Conservation (phyloP, 1,284 basidiomycete species). For the Farysia itapuensis region DNA sequence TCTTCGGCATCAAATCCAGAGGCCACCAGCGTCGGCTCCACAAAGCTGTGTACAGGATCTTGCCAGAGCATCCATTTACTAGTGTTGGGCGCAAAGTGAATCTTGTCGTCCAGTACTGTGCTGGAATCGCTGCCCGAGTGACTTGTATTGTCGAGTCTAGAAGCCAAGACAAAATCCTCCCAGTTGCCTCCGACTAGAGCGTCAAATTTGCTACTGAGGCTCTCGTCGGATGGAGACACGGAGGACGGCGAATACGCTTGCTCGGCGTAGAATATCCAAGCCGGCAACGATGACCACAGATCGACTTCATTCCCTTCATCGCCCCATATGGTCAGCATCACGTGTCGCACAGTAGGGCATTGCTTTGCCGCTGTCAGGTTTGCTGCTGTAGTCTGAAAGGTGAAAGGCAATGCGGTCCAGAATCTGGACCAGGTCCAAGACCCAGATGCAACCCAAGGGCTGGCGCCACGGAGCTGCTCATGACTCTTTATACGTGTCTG, state of each 20-base stretch:
- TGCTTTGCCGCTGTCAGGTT: constrained; percentile 58
- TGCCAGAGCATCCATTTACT: constrained; percentile 61
- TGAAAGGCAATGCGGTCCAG: constrained; percentile 61
- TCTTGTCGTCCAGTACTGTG: constrained; percentile 40
- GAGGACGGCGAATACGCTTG: constrained; percentile 39
- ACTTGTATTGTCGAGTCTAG: constrained; percentile 51
- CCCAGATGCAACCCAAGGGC: constrained; percentile 59
- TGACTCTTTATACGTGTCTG: constrained; percentile 57
- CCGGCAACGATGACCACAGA: constrained; percentile 39
- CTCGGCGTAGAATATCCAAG: constrained; percentile 58
- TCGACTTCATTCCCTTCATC: constrained; percentile 61
- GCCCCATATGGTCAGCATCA: constrained; percentile 61
- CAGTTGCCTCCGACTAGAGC: constrained; percentile 57
- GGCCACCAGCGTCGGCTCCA: constrained; percentile 36
- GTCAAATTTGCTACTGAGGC: constrained; percentile 41
- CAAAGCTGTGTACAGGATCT: constrained; percentile 40
- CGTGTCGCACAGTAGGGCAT: constrained; percentile 40
- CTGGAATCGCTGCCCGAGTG: constrained; percentile 9
- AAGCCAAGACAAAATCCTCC: constrained; percentile 60
- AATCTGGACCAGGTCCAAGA: constrained; percentile 61
- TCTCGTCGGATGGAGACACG: neutral
- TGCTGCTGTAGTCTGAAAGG: constrained; percentile 59
- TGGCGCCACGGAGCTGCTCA: constrained; percentile 50
- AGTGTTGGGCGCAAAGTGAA: constrained; percentile 59
- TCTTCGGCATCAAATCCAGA: constrained; percentile 35